Evolutionary conservation across 2,329 filamentous ascomycete species (phyloP).

Genomic region (Aspergillus chevalieri): DNA sequence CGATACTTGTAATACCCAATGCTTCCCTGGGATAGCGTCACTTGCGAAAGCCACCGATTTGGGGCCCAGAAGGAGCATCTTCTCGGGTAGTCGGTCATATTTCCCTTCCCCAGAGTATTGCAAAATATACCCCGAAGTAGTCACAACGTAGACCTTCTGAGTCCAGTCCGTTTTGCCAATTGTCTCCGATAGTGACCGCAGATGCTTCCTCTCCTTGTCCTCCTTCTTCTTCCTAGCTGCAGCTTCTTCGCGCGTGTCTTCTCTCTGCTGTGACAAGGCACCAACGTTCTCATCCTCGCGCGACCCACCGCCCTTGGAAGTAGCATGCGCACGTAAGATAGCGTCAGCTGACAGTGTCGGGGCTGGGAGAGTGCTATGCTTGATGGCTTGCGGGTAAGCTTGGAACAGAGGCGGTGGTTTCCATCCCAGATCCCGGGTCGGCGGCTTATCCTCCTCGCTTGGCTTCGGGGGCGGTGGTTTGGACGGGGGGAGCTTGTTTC

Average conservation of each 20-base stretch:
- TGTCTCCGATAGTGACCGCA: conserved; percentile 30
- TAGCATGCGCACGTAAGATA: conserved; percentile 53
- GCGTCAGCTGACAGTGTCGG: conserved; percentile 63
- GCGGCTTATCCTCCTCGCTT: conserved; percentile 17
- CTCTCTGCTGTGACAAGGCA: conserved; percentile 8
- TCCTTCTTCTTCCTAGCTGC: conserved; percentile 27
- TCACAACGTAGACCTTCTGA: conserved; percentile 42
- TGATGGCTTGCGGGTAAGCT: conserved; percentile 76
- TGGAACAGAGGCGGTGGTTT: conserved; percentile 74
- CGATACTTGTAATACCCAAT: conserved; percentile 44
- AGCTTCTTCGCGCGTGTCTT: conserved; percentile 15
- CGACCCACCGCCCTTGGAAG: conserved; percentile 13
- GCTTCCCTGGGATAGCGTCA: conserved; percentile 45
- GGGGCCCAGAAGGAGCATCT: conserved; percentile 40
- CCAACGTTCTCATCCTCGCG: conserved; percentile 8
- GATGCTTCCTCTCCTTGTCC: conserved; percentile 30
- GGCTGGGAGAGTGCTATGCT: conserved; percentile 64
- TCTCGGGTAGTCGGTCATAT: conserved; percentile 43
- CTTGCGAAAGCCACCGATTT: conserved; percentile 45
- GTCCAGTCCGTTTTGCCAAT: conserved; percentile 38
- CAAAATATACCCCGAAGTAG: conserved; percentile 40
- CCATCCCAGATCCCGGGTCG: conserved; percentile 42
- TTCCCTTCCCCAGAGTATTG: conserved; percentile 42
- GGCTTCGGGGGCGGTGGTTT: conserved; percentile 12
- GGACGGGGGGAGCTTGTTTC: neutral